Conservation (phyloP, 495 filamentous ascomycete genomes). For the Podospora fimiseda region DNA sequence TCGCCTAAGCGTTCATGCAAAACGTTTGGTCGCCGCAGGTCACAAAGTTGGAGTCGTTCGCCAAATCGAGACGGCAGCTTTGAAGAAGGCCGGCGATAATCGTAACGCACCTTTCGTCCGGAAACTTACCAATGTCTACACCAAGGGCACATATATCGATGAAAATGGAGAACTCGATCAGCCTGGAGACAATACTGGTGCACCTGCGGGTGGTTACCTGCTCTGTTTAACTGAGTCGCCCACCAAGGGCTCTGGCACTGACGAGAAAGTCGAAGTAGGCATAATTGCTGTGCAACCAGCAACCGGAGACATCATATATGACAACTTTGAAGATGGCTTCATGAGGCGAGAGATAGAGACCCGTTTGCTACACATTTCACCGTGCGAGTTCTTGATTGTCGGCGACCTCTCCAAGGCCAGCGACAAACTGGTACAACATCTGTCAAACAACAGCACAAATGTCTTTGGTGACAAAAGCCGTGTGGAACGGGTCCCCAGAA, state of each 20-base stretch:
- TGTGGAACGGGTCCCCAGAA: conserved; percentile 69
- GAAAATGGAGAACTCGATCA: conserved; percentile 76
- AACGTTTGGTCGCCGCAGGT: conserved; percentile 83
- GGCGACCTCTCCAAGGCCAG: conserved; percentile 89
- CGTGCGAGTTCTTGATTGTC: conserved; percentile 93
- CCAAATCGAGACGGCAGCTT: conserved; percentile 94
- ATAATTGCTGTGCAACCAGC: conserved; percentile 92
- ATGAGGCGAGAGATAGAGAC: conserved; percentile 98
- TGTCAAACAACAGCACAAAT: conserved; percentile 79
- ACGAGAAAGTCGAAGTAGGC: conserved; percentile 90
- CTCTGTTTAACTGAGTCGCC: conserved; percentile 88
- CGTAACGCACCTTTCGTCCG: conserved; percentile 86
- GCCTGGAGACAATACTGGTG: conserved; percentile 44
- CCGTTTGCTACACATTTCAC: conserved; percentile 84
- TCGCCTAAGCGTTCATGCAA: conserved; percentile 88
- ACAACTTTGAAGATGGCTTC: conserved; percentile 95
- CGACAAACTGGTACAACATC: conserved; percentile 84
- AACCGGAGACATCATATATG: conserved; percentile 93
- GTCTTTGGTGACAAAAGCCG: conserved; percentile 88
- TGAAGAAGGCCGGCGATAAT: conserved; percentile 96
- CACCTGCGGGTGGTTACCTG: conserved; percentile 78
- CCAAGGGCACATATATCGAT: conserved; percentile 96
- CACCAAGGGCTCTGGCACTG: conserved; percentile 77
- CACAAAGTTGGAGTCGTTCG: conserved; percentile 95
- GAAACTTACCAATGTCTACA: conserved; percentile 94